Evolutionary conservation across 805 yeast genomes (phyloP), one percentile per base, ranked within the genome.

Genomic region (Kregervanrija fluxuum): DNA sequence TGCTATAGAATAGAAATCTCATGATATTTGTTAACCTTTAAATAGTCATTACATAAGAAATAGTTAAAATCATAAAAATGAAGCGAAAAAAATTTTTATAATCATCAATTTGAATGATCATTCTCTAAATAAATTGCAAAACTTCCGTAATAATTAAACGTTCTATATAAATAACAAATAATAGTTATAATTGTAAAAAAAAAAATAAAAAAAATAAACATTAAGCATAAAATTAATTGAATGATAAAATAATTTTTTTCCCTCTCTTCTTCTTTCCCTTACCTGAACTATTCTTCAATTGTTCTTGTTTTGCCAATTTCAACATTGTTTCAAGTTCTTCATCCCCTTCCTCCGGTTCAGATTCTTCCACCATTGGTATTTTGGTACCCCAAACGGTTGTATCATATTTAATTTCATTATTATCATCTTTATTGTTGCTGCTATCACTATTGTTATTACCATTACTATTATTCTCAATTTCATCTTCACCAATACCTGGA

Each of bases 331-430:
- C 71, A 40, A 65, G 56, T 33, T 49, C 53, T 15, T 58, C 50
- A 48, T 66, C 73, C 8, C 73, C 73, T 37, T 74, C 80, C 56
- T 70, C 68, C 13, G 60, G 60, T 2, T 64, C 64, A 6, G 60
- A 59, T 30, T 67, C 68, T 30, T 62, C 64, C 49, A 65, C 47
- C 14, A 63, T 72, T 4, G 73, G 74, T 2, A 79, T 75, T 43
- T 64, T 68, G 1, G 93, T 85, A 0, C 95, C 95, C 95, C 95
- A 85, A 3, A 85, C 79, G 0, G 93, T 81, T 1, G 77, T 56
- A 13, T 53, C 57, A 32, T 54, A 56, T 13, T 46, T 43, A 22
- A 42, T 45, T 50, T 22, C 28, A 22, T 22, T 22, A 22, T 15
- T 52, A 46, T 28, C 37, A 47, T 11, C 22, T 44, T 41, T 41